phyloP scores from a whole-genome alignment of 2,329 filamentous ascomycete species.

The Colletotrichum spaethianum region DNA sequence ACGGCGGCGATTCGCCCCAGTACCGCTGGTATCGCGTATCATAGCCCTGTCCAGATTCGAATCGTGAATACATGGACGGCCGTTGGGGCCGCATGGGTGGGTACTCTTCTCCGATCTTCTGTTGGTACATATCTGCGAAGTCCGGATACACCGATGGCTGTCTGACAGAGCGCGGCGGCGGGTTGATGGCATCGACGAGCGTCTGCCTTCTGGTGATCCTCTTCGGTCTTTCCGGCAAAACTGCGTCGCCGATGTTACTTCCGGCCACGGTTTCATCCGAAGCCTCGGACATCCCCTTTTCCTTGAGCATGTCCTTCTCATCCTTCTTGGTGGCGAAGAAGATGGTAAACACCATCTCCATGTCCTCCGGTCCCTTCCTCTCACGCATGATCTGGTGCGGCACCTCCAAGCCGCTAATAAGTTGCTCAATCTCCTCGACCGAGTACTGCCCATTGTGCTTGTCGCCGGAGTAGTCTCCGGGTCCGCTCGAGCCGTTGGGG shows the following conservation, averaged over 20 bases:
- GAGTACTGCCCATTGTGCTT: slow-evolving; percentile 33
- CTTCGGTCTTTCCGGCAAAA: slow-evolving; percentile 32
- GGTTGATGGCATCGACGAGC: slow-evolving; percentile 32
- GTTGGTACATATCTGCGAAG: slow-evolving; percentile 14
- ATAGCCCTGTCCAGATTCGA: neutral
- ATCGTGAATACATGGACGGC: slow-evolving; percentile 18
- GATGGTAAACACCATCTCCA: slow-evolving; percentile 36
- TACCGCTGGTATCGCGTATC: slow-evolving; percentile 8
- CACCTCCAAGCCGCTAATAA: slow-evolving; percentile 32
- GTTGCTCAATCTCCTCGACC: slow-evolving; percentile 40
- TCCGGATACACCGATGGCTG: slow-evolving; percentile 3
- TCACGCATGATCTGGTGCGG: slow-evolving; percentile 42
- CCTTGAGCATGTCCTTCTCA: neutral
- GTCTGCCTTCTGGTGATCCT: slow-evolving; percentile 37
- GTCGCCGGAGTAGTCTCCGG: slow-evolving; percentile 46
- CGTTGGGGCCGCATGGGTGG: neutral
- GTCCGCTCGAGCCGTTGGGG: slow-evolving; percentile 48
- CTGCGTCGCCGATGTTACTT: neutral
- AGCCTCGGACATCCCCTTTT: neutral
- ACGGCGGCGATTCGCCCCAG: slow-evolving; percentile 11
- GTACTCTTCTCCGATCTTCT: neutral
- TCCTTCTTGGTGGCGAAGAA: slow-evolving; percentile 35
- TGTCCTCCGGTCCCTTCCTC: slow-evolving; percentile 26
- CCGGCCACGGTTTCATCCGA: slow-evolving; percentile 1
- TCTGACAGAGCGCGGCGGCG: neutral